Conservation (phyloP, 2,329 filamentous ascomycete species). For the Cryphonectria naterciae region DNA sequence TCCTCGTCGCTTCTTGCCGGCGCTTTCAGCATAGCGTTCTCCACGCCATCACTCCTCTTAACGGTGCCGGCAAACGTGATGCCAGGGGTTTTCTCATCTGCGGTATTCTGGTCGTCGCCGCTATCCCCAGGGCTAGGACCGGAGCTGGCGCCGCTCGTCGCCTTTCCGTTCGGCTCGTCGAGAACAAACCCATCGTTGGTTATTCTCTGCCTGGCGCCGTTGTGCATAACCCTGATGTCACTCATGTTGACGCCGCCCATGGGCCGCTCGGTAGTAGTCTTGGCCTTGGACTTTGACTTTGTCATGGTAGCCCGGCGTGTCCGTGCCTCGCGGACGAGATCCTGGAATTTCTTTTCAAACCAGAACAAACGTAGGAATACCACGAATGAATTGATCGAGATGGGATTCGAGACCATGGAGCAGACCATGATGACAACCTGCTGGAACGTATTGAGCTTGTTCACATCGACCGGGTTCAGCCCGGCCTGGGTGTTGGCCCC, state of each 20-base stretch:
- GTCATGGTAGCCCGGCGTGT: constrained; percentile 66
- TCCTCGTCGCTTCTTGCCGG: constrained; percentile 67
- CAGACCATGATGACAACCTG: constrained; percentile 75
- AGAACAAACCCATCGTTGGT: constrained; percentile 65
- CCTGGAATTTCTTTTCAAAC: constrained; percentile 96
- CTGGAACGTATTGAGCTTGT: constrained; percentile 70
- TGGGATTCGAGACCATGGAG: constrained; percentile 77
- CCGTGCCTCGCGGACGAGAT: constrained; percentile 75
- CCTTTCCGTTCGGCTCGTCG: constrained; percentile 41
- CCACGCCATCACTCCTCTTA: constrained; percentile 60
- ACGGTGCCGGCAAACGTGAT: constrained; percentile 74
- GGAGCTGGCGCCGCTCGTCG: constrained; percentile 31
- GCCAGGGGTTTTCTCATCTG: constrained; percentile 43
- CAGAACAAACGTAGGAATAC: constrained; percentile 94
- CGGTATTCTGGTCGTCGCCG: constrained; percentile 23
- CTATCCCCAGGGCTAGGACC: constrained; percentile 18
- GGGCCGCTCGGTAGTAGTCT: constrained; percentile 49
- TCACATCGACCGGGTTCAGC: constrained; percentile 78
- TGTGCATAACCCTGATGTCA: constrained; percentile 68
- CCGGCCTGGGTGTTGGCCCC: constrained; percentile 91
- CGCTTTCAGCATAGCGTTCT: constrained; percentile 51
- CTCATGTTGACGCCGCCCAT: constrained; percentile 69
- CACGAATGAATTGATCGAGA: constrained; percentile 81
- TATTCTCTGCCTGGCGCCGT: constrained; percentile 57
- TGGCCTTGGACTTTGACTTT: constrained; percentile 60